These are phyloP conservation scores for Luvunga scandens DNA, from an alignment of 345 rosid genomes.

Conservation along the genomic window DNA sequence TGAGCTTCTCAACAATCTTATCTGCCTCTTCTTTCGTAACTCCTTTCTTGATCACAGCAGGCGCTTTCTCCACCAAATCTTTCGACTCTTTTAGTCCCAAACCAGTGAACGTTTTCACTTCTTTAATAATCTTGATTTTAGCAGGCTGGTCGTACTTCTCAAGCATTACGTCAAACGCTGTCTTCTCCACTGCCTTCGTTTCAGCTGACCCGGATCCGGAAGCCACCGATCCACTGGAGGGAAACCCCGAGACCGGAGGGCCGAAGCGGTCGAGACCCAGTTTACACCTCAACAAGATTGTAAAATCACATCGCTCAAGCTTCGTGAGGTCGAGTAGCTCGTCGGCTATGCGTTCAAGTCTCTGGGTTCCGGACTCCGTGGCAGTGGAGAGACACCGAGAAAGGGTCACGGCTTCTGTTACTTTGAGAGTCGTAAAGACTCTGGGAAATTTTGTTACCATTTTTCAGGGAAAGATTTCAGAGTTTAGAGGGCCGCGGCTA, in stretches of 20 bases:
- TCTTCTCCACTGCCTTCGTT: slow-evolving; percentile 64
- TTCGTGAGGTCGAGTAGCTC: slow-evolving; percentile 64
- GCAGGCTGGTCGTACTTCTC: slow-evolving; percentile 73
- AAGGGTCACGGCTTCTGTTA: not conserved
- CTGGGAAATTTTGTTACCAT: slow-evolving; percentile 18
- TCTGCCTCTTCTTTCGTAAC: slow-evolving; percentile 65
- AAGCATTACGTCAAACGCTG: slow-evolving; percentile 73
- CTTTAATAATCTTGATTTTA: slow-evolving; percentile 81
- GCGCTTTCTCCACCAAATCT: slow-evolving; percentile 81
- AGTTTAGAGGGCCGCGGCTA: no score
- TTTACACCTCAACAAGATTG: slow-evolving; percentile 70
- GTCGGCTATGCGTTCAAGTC: slow-evolving; percentile 84
- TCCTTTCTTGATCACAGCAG: slow-evolving; percentile 71
- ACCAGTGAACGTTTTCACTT: slow-evolving; percentile 73
- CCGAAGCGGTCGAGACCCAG: slow-evolving; percentile 71
- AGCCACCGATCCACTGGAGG: slow-evolving; percentile 25
- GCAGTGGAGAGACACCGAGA: slow-evolving; percentile 35
- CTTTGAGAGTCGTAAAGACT: slow-evolving; percentile 15
- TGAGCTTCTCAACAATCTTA: slow-evolving; percentile 63
- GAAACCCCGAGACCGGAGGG: slow-evolving; percentile 39
- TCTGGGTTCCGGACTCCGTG: slow-evolving; percentile 50
- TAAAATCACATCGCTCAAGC: slow-evolving; percentile 71
- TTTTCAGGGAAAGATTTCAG: no score
- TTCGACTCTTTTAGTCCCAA: slow-evolving; percentile 89
- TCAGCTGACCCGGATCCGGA: slow-evolving; percentile 32